A percentile compares a stretch with the other conserved stretches of the same genome.
Evolutionary conservation across 495 filamentous ascomycete species (phyloP).

Genomic region (Xylaria intraflava): DNA sequence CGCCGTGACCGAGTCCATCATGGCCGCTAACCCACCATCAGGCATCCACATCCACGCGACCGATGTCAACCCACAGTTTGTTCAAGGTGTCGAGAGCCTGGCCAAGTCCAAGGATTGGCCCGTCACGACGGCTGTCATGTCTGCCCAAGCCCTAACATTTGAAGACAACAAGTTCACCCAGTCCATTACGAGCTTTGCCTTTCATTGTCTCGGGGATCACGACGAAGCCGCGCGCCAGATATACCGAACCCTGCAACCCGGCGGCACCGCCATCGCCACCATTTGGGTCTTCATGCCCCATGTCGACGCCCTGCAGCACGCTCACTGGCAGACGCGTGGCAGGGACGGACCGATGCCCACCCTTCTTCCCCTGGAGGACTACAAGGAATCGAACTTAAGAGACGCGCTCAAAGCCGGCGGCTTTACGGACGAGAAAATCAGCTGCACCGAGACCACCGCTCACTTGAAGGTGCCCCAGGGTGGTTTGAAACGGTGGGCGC

Average conservation of each 20-base stretch:
- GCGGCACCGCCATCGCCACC: conserved; percentile 17
- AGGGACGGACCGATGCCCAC: conserved; percentile 9
- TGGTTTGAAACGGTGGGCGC: conserved; percentile 16
- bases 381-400: background rate
- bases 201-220: conserved; percentile 12
- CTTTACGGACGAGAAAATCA: conserved; percentile 1
- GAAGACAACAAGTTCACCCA: conserved; percentile 19
- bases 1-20: conserved; percentile 17
- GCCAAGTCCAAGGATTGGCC: background rate
- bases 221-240: conserved; percentile 16
- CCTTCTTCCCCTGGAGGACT: background rate
- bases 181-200: conserved; percentile 15
- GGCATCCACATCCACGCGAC: conserved; percentile 20
- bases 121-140: conserved; percentile 9
- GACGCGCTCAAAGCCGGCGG: conserved; percentile 3
- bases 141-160: conserved; percentile 16
- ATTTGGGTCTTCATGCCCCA: conserved; percentile 19
- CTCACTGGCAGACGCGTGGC: conserved; percentile 12
- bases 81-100: background rate
- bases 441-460: background rate
- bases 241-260: conserved; percentile 23
- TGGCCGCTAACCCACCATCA: conserved; percentile 8
- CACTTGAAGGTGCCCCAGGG: background rate
- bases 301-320: conserved; percentile 10
- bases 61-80: conserved; percentile 18